Conservation (phyloP, 2,329 filamentous ascomycete genomes). For the Endothia cerciana region DNA sequence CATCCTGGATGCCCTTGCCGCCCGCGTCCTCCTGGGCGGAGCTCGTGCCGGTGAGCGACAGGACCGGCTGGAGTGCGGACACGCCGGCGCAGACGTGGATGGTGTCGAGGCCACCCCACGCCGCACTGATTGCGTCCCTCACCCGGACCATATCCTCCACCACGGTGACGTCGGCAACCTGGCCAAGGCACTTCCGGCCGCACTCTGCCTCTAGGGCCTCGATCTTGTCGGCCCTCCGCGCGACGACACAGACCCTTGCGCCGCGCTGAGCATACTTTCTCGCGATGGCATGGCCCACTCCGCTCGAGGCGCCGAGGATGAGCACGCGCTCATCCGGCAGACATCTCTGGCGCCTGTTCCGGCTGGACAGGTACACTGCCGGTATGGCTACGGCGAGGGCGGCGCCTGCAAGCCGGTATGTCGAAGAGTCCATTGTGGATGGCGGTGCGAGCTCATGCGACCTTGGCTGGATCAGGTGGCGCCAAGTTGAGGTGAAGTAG, state of each 20-base stretch:
- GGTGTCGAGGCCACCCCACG: constrained; percentile 40
- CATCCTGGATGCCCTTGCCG: constrained; percentile 32
- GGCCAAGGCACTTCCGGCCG: constrained; percentile 34
- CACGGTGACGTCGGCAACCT: constrained; percentile 36
- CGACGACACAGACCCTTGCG: constrained; percentile 38
- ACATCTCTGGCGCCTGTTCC: constrained; percentile 8
- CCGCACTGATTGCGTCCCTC: constrained; percentile 32
- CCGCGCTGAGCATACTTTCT: constrained; percentile 37
- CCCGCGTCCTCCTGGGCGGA: constrained; percentile 32
- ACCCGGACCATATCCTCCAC: constrained; percentile 36
- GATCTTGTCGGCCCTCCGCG: constrained; percentile 36
- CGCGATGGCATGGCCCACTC: constrained; percentile 37
- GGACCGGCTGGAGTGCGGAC: constrained; percentile 40
- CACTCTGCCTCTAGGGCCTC: constrained; percentile 35
- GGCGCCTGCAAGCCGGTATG: constrained; percentile 6
- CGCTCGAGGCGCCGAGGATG: constrained; percentile 40
- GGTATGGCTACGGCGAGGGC: constrained; percentile 23
- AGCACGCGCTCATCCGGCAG: constrained; percentile 36
- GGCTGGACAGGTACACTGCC: neutral
- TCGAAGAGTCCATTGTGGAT: neutral
- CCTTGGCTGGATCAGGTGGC: neutral
- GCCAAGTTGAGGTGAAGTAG: too few species aligned
- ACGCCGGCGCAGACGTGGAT: constrained; percentile 40
- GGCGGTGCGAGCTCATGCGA: neutral
- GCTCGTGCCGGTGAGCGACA: constrained; percentile 34